Evolutionary conservation across 2,329 filamentous ascomycete species (phyloP), one percentile per base, ranked within the genome.

Genomic region (Fusarium beomiforme): DNA sequence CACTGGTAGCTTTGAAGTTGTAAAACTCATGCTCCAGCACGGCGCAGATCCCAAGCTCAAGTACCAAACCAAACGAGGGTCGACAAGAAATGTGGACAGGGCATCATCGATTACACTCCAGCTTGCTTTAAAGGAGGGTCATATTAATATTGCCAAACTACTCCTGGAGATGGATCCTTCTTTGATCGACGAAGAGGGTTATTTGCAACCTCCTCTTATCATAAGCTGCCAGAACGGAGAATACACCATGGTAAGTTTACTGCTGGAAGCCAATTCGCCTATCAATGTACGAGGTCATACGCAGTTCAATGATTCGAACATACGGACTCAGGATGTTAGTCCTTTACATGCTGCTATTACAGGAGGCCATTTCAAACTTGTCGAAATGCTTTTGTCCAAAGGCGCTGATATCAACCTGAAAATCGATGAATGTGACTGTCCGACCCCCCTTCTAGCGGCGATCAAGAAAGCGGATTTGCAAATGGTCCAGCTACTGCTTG

Each of bases 281-380:
- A 11, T 33, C 16, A 41, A 53, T 21, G 9, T 33, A 2, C n/a
- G 19, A 33, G 37, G 51, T 17, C 37, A 12, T 2, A 43, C 31
- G 8, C 11, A 33, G 4, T 9, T n/a, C 5, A 16, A 33, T 12
- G 11, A n/a, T 7, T 8, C 13, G 37, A 12, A 8, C 16, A n/a
- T 46, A 9, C 5, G 5, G 26, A 14, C 13, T n/a, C 21, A 33
- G n/a, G 44, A 59, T 24, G 55, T n/a, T 11, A 64, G 43, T 5
- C 66, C 66, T 6, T n/a, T 68, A 7, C 46, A 46, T 43, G 47
- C 64, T 14, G 49, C 66, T 11, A 33, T 64, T 16, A 19, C 12
- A 4, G 21, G 42, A 19, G 36, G 44, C 2, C 34, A 59, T 17
- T 1, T 5, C 1, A 1, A 47, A n/a, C 12, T 69, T 6, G 19